These are phyloP conservation scores for Galium porrigens DNA, from an alignment of 305 asterid species.

Conservation along the genomic window DNA sequence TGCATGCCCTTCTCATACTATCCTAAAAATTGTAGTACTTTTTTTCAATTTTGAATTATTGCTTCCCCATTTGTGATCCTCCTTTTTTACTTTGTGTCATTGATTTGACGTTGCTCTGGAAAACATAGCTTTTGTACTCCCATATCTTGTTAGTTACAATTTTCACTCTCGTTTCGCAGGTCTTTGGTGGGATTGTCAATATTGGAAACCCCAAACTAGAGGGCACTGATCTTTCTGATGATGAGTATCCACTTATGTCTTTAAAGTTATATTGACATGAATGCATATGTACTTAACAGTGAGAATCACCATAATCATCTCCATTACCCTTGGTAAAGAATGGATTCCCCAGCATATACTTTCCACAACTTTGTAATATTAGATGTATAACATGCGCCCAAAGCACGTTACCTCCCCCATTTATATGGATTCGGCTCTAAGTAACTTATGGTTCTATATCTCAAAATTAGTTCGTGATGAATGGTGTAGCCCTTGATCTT, in stretches of 20 bases:
- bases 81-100: not conserved
- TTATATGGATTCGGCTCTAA: not conserved
- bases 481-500: not conserved
- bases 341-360: too few species aligned
- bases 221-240: constrained; percentile 59
- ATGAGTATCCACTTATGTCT: constrained; percentile 67
- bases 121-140: not conserved
- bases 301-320: not conserved
- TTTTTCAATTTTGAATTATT: not conserved
- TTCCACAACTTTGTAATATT: too few species aligned
- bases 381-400: not conserved
- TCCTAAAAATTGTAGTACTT: not conserved
- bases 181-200: constrained; percentile 82
- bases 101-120: not conserved
- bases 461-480: not conserved
- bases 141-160: not conserved
- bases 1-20: constrained; percentile 15
- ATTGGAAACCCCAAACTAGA: constrained; percentile 65
- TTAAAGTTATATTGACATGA: constrained; percentile 4
- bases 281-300: not conserved
- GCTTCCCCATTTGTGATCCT: not conserved
- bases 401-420: not conserved
- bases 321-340: not conserved
- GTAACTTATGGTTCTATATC: not conserved
- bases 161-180: constrained; percentile 29